A percentile compares a stretch with the other conserved stretches of the same genome.
These are phyloP conservation scores for Rossbeevera mucosa DNA, from an alignment of 768 basidiomycete genomes.

Conservation along the genomic window DNA sequence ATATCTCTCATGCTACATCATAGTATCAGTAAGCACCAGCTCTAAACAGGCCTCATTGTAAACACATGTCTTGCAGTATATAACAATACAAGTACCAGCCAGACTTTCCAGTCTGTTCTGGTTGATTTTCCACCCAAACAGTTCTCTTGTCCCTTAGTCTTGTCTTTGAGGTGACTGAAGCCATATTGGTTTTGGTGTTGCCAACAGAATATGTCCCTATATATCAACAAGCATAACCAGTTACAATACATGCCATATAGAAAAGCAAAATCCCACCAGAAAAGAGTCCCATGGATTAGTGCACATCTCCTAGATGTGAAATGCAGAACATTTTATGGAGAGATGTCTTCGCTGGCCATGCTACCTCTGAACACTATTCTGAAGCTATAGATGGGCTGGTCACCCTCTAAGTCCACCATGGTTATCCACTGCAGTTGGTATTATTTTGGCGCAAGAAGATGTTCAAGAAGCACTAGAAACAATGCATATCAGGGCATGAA, in stretches of 20 bases:
- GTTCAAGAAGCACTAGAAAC: not conserved
- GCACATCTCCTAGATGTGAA: constrained; percentile 3
- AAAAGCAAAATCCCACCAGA: not conserved
- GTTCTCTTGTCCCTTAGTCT: no score
- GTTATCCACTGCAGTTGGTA: not conserved
- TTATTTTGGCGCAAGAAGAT: not conserved
- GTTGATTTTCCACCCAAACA: no score
- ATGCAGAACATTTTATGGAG: constrained; percentile 2
- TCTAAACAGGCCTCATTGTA: no score
- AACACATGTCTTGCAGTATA: no score
- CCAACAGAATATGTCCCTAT: constrained; percentile 5
- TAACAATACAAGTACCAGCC: no score
- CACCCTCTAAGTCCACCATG: not conserved
- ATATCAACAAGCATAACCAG: not conserved
- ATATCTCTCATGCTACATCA: no score
- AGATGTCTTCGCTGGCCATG: constrained; percentile 1
- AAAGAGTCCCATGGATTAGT: constrained; percentile 8
- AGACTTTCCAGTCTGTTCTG: no score
- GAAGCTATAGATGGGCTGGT: not conserved
- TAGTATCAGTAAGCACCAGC: no score
- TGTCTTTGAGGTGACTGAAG: no score
- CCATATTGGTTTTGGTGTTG: no score
- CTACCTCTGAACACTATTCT: not conserved
- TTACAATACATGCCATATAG: constrained; percentile 3
- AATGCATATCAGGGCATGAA: not conserved